Evolutionary conservation across 2,329 filamentous ascomycete species (phyloP), one percentile per base, ranked within the genome.

Genomic region (Tolypocladium tropicale): DNA sequence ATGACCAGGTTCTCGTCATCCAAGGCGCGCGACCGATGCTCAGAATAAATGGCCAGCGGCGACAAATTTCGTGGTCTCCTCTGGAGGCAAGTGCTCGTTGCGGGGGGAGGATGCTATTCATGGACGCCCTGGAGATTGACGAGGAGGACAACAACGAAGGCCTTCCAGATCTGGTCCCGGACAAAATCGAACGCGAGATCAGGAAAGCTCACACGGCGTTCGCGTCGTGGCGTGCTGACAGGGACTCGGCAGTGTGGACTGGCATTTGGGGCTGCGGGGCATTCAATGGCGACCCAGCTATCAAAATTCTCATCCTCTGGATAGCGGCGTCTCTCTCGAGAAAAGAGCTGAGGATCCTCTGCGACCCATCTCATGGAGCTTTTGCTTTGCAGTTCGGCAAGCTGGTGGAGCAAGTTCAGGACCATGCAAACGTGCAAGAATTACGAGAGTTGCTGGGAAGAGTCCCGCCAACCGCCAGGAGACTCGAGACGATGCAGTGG

Each of bases 91-190:
- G 48, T 1, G 41, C 39, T 3, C 63, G 62, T 58, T 53, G 34
- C 12, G 64, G 67, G 5, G 66, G 68, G 6, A 61, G 62, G 5
- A 65, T 72, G 54, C 57, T 72, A 6, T 67, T 72, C 36, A 71
- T 73, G 70, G 70, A 72, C 36, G 69, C 69, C 0, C 56, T 72
- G 6, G 70, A 72, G 56, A 65, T 71, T 52, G 69, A 72, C 48
- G 62, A 66, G 57, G 56, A 60, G 2, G 59, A 63, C 4, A 53
- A 56, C 12, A 55, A 41, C 2, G 36, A 59, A 12, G 39, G 41
- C 6, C 49, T 70, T 6, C 63, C 67, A 2, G 70, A 72, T 52
- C 52, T 72, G 4, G 28, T 56, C 2, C 59, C 56, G 0, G 52
- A 56, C 1, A 66, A 67, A 43, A 57, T 70, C 1, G 57, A 65